These are phyloP conservation scores for Kwoniella sp. DNA, from an alignment of 768 basidiomycete genomes.

Conservation along the genomic window DNA sequence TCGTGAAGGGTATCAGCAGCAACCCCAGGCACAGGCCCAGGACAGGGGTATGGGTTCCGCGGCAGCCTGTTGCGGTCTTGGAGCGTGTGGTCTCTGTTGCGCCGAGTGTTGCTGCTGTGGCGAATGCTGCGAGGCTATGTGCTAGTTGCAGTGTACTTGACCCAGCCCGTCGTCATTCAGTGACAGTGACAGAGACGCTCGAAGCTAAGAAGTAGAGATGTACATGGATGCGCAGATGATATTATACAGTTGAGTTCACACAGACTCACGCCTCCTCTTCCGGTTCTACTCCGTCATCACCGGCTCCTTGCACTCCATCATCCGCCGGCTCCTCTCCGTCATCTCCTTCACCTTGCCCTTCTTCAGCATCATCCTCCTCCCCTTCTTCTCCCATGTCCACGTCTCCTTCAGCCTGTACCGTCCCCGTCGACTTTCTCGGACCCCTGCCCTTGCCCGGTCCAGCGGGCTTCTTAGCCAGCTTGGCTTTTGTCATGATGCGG, in stretches of 20 bases:
- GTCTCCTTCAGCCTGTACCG: slow-evolving; percentile 34
- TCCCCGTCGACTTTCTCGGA: slow-evolving; percentile 22
- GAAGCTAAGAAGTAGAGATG: background rate
- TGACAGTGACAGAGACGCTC: background rate
- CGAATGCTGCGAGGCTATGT: slow-evolving; percentile 14
- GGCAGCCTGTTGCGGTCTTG: slow-evolving; percentile 12
- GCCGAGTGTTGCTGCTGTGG: slow-evolving; percentile 1
- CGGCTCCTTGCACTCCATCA: background rate
- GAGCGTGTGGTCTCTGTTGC: slow-evolving; percentile 17
- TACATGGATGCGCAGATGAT: background rate
- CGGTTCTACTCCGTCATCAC: background rate
- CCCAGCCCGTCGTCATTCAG: background rate
- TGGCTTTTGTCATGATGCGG: slow-evolving; percentile 30
- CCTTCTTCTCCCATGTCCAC: slow-evolving; percentile 30
- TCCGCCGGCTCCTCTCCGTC: slow-evolving; percentile 23
- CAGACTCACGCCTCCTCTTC: background rate
- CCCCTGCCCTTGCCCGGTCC: slow-evolving; percentile 13
- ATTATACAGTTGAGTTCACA: background rate
- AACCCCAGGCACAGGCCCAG: background rate
- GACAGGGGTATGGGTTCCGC: slow-evolving; percentile 5
- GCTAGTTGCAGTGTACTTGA: background rate
- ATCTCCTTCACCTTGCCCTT: slow-evolving; percentile 49
- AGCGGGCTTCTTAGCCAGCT: slow-evolving; percentile 18
- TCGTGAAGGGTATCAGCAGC: slow-evolving; percentile 1
- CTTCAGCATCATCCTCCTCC: slow-evolving; percentile 36